Evolutionary conservation across 1,139 yeast species (phyloP), one percentile per base, ranked within the genome.

Genomic region (Candida buenavistaensis): DNA sequence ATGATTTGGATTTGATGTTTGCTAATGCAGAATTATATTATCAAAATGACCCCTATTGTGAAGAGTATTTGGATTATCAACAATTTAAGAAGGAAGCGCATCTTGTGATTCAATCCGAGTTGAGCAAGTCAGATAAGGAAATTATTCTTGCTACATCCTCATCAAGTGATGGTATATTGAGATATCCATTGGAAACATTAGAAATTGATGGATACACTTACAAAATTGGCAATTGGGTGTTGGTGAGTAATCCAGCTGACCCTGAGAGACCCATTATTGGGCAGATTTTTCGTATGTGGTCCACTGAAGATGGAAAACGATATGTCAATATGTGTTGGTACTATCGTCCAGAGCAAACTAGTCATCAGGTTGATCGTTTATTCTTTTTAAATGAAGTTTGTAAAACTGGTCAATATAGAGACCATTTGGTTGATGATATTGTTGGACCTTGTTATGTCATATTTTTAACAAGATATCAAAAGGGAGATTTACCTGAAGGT

Each of bases 261-360:
- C 80, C 85, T 2, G 74, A 80, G 19, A 85, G 86, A 57, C 97
- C 98, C 11, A 90, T 90, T 10, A 86, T 90, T 17, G 97, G 95
- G 7, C 98, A 92, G 59, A 78, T 92, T 23, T 92, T 90, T 65
- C 76, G 96, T 50, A 75, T 92, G 45, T 92, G 98, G 98, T 80
- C 83, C 39, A 79, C 82, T 3, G 75, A 78, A 37, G 96, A 89
- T 51, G 95, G 94, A 11, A 82, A 85, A 44, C 75, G 82, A 43
- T 90, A 92, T 78, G 75, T 92, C 54, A 92, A 92, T 53, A 96
- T 88, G 25, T 92, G 98, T 66, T 92, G 98, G 98, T 92, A 90
- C 62, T 85, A 87, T 53, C 80, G 97, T 43, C 96, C 98, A 0
- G 97, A 92, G 58, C 97, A 94, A 68, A 92, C 98, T 0, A 95